These are phyloP conservation scores for Chrysopogon serrulatus DNA, from an alignment of 176 grass and related monocot genomes.

Conservation along the genomic window DNA sequence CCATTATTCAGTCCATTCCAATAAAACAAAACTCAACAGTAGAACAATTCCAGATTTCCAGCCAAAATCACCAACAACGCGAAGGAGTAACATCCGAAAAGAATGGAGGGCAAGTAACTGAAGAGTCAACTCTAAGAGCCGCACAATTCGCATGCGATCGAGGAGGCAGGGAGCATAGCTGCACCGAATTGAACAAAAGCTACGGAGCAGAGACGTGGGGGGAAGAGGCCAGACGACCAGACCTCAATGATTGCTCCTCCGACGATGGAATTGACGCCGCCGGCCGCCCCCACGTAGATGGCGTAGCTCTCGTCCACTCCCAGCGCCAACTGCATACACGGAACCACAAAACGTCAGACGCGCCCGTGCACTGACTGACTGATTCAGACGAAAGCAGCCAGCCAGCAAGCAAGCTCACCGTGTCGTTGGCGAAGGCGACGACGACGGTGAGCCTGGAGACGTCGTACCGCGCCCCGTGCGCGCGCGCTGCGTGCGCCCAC, in stretches of 20 bases:
- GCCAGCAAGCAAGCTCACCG: slow-evolving; percentile 28
- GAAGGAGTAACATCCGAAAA: background rate
- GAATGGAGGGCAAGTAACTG: background rate
- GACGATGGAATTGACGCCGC: slow-evolving; percentile 56
- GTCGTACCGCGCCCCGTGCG: slow-evolving; percentile 20
- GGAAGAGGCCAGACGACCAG: background rate
- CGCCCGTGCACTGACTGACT: background rate
- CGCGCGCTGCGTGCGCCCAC: slow-evolving; percentile 47
- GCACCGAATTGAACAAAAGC: background rate
- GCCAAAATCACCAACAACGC: background rate
- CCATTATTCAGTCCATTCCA: background rate
- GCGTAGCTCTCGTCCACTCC: slow-evolving; percentile 93
- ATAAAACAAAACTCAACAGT: background rate
- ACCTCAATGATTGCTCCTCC: slow-evolving; percentile 82
- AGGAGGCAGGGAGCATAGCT: background rate
- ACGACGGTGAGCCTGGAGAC: slow-evolving; percentile 58
- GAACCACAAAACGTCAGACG: background rate
- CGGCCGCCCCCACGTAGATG: slow-evolving; percentile 41
- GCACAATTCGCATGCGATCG: background rate
- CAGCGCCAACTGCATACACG: slow-evolving; percentile 44
- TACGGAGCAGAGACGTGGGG: background rate
- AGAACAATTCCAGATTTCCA: background rate
- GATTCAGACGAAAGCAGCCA: background rate
- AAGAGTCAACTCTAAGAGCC: background rate
- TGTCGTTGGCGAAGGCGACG: slow-evolving; percentile 71